Conservation (phyloP, 1,139 yeast genomes). For the Hyphopichia wangnamkhiaoensis region DNA sequence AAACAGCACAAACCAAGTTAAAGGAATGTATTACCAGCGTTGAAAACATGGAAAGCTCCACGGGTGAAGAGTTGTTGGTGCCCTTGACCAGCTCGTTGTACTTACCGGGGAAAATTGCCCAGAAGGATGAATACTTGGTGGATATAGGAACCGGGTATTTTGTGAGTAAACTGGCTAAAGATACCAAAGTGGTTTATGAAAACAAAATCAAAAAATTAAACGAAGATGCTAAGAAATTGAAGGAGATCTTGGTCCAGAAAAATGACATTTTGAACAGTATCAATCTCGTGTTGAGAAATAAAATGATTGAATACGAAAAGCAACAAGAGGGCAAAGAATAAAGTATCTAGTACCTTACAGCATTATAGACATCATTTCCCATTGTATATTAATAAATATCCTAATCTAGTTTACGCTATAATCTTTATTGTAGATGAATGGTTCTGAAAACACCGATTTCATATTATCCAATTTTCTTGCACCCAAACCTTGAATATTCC, state of each 20-base stretch:
- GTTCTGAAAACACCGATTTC: conserved; percentile 48
- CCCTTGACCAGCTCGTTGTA: conserved; percentile 90
- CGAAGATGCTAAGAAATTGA: conserved; percentile 73
- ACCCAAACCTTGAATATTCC: conserved; percentile 56
- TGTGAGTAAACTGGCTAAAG: conserved; percentile 73
- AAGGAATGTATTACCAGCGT: conserved; percentile 79
- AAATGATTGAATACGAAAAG: conserved; percentile 45
- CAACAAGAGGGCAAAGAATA: conserved; percentile 20
- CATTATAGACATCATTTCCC: background rate
- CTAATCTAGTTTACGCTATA: conserved; percentile 11
- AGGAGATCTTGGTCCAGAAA: conserved; percentile 71
- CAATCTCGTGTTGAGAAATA: conserved; percentile 50
- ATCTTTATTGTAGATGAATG: conserved; percentile 49
- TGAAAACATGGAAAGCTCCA: conserved; percentile 51
- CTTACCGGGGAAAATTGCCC: conserved; percentile 75
- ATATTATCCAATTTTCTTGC: conserved; percentile 50
- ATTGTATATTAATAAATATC: background rate
- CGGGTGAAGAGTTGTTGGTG: conserved; percentile 60
- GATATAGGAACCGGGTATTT: conserved; percentile 97
- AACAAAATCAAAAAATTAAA: conserved; percentile 71
- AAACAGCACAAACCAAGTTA: conserved; percentile 81
- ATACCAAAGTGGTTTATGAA: conserved; percentile 73
- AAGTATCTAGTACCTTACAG: background rate
- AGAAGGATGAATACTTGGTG: conserved; percentile 72
- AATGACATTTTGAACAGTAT: conserved; percentile 52